Conservation (phyloP, 1,284 basidiomycete genomes). For the Cyathus pygmaeus region DNA sequence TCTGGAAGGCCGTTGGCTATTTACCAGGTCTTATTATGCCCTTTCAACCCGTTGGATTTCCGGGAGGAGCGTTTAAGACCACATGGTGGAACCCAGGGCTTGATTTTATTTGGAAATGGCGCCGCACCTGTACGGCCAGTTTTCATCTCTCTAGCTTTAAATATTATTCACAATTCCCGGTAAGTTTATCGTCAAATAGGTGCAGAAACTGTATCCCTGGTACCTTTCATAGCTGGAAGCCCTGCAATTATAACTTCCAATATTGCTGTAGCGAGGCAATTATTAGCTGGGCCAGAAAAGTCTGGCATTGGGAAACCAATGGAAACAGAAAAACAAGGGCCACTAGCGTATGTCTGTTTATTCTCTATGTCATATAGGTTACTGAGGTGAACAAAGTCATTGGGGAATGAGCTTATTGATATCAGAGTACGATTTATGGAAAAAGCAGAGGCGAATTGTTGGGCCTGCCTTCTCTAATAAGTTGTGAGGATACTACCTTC, state of each 20-base stretch:
- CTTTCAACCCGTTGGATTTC: not conserved
- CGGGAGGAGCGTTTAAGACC: not conserved
- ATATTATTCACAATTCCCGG: not conserved
- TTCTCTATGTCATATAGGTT: not conserved
- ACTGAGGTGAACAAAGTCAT: constrained; percentile 30
- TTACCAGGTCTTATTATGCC: not conserved
- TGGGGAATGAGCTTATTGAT: constrained; percentile 60
- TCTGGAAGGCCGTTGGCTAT: not conserved
- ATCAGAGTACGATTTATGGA: constrained; percentile 56
- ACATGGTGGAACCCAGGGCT: not conserved
- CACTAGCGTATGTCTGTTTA: constrained; percentile 5
- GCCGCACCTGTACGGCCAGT: not conserved
- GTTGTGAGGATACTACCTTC: constrained; percentile 41
- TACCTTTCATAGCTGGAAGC: constrained; percentile 51
- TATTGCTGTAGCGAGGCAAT: constrained; percentile 57
- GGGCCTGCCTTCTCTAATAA: constrained; percentile 60
- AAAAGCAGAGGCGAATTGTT: constrained; percentile 58
- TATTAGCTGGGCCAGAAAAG: constrained; percentile 50
- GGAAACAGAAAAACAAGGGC: constrained; percentile 38
- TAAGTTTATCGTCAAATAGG: constrained; percentile 8
- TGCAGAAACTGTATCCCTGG: constrained; percentile 55
- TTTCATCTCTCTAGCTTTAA: not conserved
- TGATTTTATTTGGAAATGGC: not conserved
- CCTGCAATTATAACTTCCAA: constrained; percentile 56
- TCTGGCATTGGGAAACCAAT: constrained; percentile 48